Evolutionary conservation across 352 stramenopile genomes (phyloP).

Genomic region (Globisporangium takayamanum): DNA sequence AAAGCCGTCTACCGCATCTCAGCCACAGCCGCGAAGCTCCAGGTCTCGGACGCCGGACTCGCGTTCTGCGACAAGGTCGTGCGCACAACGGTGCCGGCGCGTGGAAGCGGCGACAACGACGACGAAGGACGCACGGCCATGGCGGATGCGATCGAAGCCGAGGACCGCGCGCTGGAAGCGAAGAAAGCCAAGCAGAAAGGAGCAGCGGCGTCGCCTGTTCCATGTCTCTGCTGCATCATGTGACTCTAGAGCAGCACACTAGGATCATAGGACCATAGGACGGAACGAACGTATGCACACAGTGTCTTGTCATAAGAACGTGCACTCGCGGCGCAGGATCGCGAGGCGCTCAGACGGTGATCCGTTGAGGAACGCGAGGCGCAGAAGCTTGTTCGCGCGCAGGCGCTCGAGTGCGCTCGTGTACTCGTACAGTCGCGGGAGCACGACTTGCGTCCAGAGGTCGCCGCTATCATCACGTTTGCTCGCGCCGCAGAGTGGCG

Average conservation of each 20-base stretch:
- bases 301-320: slow-evolving; percentile 36
- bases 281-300: background rate
- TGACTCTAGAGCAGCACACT: slow-evolving; percentile 1
- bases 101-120: slow-evolving; percentile 8
- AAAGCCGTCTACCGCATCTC: slow-evolving; percentile 77
- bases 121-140: slow-evolving; percentile 56
- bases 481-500: slow-evolving; percentile 22
- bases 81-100: slow-evolving; percentile 35
- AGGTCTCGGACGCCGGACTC: slow-evolving; percentile 75
- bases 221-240: slow-evolving; percentile 10
- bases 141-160: slow-evolving; percentile 72
- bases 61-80: slow-evolving; percentile 74
- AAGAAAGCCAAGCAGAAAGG: slow-evolving; percentile 21
- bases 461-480: slow-evolving; percentile 10
- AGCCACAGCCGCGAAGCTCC: slow-evolving; percentile 53
- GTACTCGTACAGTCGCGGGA: slow-evolving; percentile 57
- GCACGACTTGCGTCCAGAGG: slow-evolving; percentile 55
- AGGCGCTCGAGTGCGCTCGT: slow-evolving; percentile 40
- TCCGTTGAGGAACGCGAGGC: slow-evolving; percentile 60
- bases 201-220: background rate
- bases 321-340: slow-evolving; percentile 43
- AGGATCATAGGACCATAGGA: background rate
- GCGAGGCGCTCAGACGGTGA: slow-evolving; percentile 30
- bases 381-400: slow-evolving; percentile 38
- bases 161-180: slow-evolving; percentile 52